A percentile compares a stretch with the other conserved stretches of the same genome.
These are phyloP conservation scores for Emergomyces africanus DNA, from an alignment of 2,329 filamentous ascomycete genomes.

Conservation along the genomic window DNA sequence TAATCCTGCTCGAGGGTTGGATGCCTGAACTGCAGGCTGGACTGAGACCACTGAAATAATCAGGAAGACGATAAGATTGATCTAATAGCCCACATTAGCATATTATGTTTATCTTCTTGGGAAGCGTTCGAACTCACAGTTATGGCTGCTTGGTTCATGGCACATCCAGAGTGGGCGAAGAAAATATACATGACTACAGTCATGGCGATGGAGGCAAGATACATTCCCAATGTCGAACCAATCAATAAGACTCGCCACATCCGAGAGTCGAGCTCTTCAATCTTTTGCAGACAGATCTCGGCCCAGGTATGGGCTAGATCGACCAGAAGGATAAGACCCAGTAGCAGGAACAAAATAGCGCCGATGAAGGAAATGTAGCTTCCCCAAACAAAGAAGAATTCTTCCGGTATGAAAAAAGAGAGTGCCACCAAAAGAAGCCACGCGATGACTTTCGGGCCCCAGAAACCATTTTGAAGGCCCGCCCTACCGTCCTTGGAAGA, in stretches of 20 bases:
- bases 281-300: constrained; percentile 87
- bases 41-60: constrained; percentile 73
- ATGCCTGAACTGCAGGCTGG: constrained; percentile 78
- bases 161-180: constrained; percentile 69
- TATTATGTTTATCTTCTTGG: neutral
- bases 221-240: constrained; percentile 89
- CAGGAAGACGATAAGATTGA: constrained; percentile 79
- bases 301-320: constrained; percentile 96
- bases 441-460: constrained; percentile 87
- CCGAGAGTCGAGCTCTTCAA: constrained; percentile 75
- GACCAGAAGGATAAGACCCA: constrained; percentile 83
- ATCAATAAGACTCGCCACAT: constrained; percentile 80
- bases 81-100: constrained; percentile 25
- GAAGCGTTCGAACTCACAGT: constrained; percentile 39
- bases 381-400: constrained; percentile 90
- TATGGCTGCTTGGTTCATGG: constrained; percentile 95
- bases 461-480: constrained; percentile 92
- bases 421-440: constrained; percentile 81
- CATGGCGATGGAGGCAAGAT: constrained; percentile 79
- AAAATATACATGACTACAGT: constrained; percentile 96
- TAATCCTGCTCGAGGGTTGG: constrained; percentile 83
- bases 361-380: constrained; percentile 83
- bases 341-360: constrained; percentile 84
- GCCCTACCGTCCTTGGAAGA: constrained; percentile 81
- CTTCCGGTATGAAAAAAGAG: constrained; percentile 90